Evolutionary conservation across 768 basidiomycete genomes (phyloP).

Genomic region (Suillus discolor): DNA sequence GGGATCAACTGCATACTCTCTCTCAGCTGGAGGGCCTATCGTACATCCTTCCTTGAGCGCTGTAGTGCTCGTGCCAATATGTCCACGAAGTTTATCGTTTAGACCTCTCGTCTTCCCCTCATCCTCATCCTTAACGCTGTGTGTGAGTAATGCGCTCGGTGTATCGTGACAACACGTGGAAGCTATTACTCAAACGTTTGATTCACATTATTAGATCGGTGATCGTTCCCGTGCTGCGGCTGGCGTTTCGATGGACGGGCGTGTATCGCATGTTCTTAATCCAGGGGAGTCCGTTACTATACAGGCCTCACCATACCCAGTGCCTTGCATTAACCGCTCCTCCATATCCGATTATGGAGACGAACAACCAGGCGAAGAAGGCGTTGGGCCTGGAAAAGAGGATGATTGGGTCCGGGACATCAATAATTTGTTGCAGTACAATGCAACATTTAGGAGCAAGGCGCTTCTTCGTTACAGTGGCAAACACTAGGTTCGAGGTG

Average conservation of each 20-base stretch:
- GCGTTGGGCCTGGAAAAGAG: slow-evolving; percentile 77
- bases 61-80: slow-evolving; percentile 93
- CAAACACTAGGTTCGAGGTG: slow-evolving; percentile 18
- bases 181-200: slow-evolving; percentile 10
- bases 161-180: slow-evolving; percentile 2
- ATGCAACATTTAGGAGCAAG: slow-evolving; percentile 91
- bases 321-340: slow-evolving; percentile 90
- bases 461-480: slow-evolving; percentile 77
- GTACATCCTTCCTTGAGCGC: slow-evolving; percentile 92
- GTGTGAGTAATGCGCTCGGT: slow-evolving; percentile 47
- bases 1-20: slow-evolving; percentile 94
- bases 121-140: slow-evolving; percentile 72
- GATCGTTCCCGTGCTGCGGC: slow-evolving; percentile 83
- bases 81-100: slow-evolving; percentile 90
- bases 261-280: slow-evolving; percentile 77
- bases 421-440: slow-evolving; percentile 92
- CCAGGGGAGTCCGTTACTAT: slow-evolving; percentile 88
- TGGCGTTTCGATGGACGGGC: slow-evolving; percentile 93
- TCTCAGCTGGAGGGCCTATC: slow-evolving; percentile 95
- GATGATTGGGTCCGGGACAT: slow-evolving; percentile 98
- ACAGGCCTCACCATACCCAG: slow-evolving; percentile 83
- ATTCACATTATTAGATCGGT: slow-evolving; percentile 60
- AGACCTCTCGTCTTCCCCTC: slow-evolving; percentile 89
- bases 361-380: slow-evolving; percentile 53
- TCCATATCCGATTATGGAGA: slow-evolving; percentile 61